Evolutionary conservation across 2,329 filamentous ascomycete genomes (phyloP).

Genomic region (Stachybotrys elegans): DNA sequence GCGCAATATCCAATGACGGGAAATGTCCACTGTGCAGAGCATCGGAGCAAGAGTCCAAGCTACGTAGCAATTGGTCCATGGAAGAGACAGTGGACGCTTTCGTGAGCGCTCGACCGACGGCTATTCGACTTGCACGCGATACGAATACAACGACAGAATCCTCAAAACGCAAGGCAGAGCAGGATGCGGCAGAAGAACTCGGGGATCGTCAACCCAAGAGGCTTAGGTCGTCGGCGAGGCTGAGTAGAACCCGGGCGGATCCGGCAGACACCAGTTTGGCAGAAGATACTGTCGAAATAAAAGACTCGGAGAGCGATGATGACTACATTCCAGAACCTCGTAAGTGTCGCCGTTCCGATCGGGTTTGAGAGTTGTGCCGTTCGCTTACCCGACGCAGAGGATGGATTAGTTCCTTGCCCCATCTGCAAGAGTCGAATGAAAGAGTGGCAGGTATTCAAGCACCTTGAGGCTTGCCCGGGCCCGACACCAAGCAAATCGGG

Average conservation of each 20-base stretch:
- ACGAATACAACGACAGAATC: constrained; percentile 4
- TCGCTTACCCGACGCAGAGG: too few relatives aligned
- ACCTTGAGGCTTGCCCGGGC: constrained; percentile 64
- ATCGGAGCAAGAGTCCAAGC: constrained; percentile 74
- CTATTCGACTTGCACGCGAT: constrained; percentile 59
- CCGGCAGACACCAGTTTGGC: constrained; percentile 17
- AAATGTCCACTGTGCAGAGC: constrained; percentile 83
- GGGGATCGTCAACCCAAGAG: constrained; percentile 37
- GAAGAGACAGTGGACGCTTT: constrained; percentile 83
- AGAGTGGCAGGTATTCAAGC: constrained; percentile 67
- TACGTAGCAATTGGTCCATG: constrained; percentile 79
- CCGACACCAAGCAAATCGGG: constrained; percentile 18
- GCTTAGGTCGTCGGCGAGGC: constrained; percentile 46
- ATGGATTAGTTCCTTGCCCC: constrained; percentile 78
- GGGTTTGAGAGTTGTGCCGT: too few relatives aligned
- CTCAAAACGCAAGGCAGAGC: constrained; percentile 50
- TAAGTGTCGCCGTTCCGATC: constrained; percentile 6
- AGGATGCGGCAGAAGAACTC: constrained; percentile 20
- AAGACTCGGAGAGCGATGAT: constrained; percentile 21
- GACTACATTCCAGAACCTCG: constrained; percentile 24
- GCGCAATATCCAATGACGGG: constrained; percentile 75
- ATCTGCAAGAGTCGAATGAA: constrained; percentile 80
- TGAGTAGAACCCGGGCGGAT: constrained; percentile 37
- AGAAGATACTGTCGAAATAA: constrained; percentile 15
- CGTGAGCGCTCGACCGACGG: constrained; percentile 53